Conservation (phyloP, 768 basidiomycete species). For the Rhodotorula graminis region DNA sequence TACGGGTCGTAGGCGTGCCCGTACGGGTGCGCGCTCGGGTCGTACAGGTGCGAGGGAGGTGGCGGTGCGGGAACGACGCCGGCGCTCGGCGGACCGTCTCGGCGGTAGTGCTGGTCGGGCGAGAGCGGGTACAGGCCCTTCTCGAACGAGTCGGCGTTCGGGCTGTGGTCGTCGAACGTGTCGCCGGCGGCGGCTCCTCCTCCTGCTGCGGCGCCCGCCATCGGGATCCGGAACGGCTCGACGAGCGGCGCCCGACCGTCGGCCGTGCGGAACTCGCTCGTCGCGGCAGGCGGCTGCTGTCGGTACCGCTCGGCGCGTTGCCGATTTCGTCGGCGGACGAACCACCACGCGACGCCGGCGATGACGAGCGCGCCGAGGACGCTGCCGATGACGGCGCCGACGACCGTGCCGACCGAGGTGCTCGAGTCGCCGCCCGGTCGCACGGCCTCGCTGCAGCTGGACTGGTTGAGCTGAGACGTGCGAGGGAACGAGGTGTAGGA, state of each 20-base stretch:
- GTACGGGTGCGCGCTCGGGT: neutral
- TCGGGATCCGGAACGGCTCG: constrained; percentile 29
- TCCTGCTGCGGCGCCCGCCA: neutral
- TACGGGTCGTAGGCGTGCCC: neutral
- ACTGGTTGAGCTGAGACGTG: constrained; percentile 9
- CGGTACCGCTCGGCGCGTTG: constrained; percentile 9
- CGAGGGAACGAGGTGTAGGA: neutral
- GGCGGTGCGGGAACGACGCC: neutral
- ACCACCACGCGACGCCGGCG: constrained; percentile 24
- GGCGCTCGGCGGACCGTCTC: neutral
- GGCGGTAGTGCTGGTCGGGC: neutral
- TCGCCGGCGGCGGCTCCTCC: neutral
- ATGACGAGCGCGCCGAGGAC: constrained; percentile 16
- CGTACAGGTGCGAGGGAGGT: neutral
- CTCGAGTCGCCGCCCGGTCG: neutral
- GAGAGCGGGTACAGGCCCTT: neutral
- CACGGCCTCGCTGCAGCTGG: neutral
- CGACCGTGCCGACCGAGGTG: constrained; percentile 17
- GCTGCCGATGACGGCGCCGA: constrained; percentile 30
- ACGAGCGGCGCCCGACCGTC: constrained; percentile 32
- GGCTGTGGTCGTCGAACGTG: neutral
- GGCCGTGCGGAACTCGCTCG: constrained; percentile 27
- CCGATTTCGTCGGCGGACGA: neutral
- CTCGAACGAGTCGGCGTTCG: constrained; percentile 2
- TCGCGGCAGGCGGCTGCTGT: constrained; percentile 1